Evolutionary conservation across 768 basidiomycete species (phyloP).

Genomic region (Russula olivacea): DNA sequence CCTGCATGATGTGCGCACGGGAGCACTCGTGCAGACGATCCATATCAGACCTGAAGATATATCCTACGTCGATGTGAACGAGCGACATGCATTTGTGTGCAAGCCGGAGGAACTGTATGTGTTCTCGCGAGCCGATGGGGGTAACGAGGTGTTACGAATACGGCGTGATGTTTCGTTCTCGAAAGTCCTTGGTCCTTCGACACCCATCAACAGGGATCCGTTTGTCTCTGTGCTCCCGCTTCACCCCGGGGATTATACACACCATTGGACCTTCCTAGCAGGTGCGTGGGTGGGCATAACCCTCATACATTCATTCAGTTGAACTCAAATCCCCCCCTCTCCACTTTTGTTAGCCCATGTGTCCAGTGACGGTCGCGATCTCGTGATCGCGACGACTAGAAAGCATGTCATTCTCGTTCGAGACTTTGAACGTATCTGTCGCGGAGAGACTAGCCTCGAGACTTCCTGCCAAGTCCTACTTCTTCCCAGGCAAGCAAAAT

Average conservation of each 20-base stretch:
- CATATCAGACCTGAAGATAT: slow-evolving; percentile 33
- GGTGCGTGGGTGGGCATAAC: slow-evolving; percentile 2
- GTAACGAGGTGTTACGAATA: slow-evolving; percentile 39
- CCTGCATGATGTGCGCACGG: slow-evolving; percentile 57
- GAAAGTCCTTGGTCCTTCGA: not conserved
- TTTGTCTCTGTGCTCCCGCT: slow-evolving; percentile 1
- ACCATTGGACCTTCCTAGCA: not conserved
- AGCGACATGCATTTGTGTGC: slow-evolving; percentile 55
- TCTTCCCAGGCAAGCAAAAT: not conserved
- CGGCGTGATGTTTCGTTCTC: not conserved
- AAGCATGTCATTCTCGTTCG: slow-evolving; percentile 31
- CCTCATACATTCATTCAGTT: not conserved
- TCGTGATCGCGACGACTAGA: slow-evolving; percentile 30
- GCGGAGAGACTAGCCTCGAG: slow-evolving; percentile 9
- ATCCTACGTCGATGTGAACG: slow-evolving; percentile 61
- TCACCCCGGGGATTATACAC: not conserved
- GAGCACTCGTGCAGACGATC: slow-evolving; percentile 44
- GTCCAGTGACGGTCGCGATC: slow-evolving; percentile 34
- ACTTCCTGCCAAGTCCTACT: not conserved
- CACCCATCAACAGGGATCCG: not conserved
- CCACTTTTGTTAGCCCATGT: slow-evolving; percentile 33
- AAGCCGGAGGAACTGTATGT: slow-evolving; percentile 44
- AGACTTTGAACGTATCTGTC: slow-evolving; percentile 33
- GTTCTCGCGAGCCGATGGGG: slow-evolving; percentile 43
- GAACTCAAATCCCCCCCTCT: not conserved